Evolutionary conservation across 345 rosid genomes (phyloP).

Genomic region (Citrus sp.): DNA sequence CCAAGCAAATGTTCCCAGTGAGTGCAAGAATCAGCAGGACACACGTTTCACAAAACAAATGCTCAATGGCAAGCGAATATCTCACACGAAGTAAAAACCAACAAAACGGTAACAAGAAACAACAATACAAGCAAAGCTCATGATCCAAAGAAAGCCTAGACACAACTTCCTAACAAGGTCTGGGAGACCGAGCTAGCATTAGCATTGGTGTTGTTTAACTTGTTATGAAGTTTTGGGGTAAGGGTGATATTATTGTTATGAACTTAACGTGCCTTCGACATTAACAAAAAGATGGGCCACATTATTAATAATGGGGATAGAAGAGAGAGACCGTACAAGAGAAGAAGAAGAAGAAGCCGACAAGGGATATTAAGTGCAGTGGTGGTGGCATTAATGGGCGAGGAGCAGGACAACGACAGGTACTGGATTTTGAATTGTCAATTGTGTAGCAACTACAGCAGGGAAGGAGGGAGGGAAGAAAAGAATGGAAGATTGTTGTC

Average conservation of each 20-base stretch:
- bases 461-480: not conserved
- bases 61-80: not conserved
- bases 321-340: slow-evolving; percentile 1
- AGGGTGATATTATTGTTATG: too few relatives aligned
- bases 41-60: not conserved
- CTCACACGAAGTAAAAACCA: not conserved
- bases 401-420: slow-evolving; percentile 13
- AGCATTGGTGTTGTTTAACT: not conserved
- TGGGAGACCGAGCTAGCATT: not conserved
- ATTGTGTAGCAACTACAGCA: too few relatives aligned
- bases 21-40: not conserved
- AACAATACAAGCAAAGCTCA: slow-evolving; percentile 13
- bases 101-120: slow-evolving; percentile 5
- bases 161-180: slow-evolving; percentile 3
- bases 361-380: slow-evolving; percentile 8
- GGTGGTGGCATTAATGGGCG: slow-evolving; percentile 14
- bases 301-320: not conserved
- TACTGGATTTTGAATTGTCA: not conserved
- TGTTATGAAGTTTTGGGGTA: too few relatives aligned
- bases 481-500: not conserved
- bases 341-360: slow-evolving; percentile 19
- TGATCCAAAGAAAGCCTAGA: slow-evolving; percentile 21
- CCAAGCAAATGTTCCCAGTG: slow-evolving; percentile 15
- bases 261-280: not conserved
- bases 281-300: slow-evolving; percentile 9